phyloP scores from a whole-genome alignment of 2,329 filamentous ascomycete species.

The Exophiala sideris region DNA sequence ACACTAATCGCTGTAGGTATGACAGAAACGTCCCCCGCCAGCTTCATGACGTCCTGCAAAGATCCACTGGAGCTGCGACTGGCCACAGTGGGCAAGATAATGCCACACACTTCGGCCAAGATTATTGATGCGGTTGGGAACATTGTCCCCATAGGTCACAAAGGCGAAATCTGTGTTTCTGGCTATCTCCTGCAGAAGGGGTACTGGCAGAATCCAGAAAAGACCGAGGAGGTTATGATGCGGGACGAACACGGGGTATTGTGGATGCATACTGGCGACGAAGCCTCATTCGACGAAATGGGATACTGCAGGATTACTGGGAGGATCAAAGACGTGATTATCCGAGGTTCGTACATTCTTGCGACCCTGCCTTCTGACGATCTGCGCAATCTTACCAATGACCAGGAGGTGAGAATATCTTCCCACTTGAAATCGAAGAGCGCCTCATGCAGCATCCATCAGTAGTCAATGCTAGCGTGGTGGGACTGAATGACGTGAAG shows the following conservation, averaged over 20 bases:
- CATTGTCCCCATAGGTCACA: conserved; percentile 63
- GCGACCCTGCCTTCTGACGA: too few species aligned
- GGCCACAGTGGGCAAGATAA: conserved; percentile 69
- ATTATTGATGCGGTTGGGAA: conserved; percentile 66
- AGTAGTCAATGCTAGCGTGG: conserved; percentile 62
- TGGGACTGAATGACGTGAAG: conserved; percentile 64
- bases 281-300: conserved; percentile 50
- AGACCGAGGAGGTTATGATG: conserved; percentile 68
- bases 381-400: too few species aligned
- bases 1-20: conserved; percentile 45
- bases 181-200: conserved; percentile 67
- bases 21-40: conserved; percentile 74
- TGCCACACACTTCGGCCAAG: conserved; percentile 73
- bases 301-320: conserved; percentile 72
- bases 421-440: conserved; percentile 73
- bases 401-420: conserved; percentile 66
- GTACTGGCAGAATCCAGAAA: conserved; percentile 65
- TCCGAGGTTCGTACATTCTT: too few species aligned
- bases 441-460: conserved; percentile 61
- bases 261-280: conserved; percentile 65
- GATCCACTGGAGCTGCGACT: conserved; percentile 65
- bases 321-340: conserved; percentile 76
- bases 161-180: conserved; percentile 74
- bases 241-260: conserved; percentile 56
- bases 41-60: conserved; percentile 74